These are phyloP conservation scores for Apiotrichum veenhuisii DNA, from an alignment of 1,284 basidiomycete species.

Conservation along the genomic window DNA sequence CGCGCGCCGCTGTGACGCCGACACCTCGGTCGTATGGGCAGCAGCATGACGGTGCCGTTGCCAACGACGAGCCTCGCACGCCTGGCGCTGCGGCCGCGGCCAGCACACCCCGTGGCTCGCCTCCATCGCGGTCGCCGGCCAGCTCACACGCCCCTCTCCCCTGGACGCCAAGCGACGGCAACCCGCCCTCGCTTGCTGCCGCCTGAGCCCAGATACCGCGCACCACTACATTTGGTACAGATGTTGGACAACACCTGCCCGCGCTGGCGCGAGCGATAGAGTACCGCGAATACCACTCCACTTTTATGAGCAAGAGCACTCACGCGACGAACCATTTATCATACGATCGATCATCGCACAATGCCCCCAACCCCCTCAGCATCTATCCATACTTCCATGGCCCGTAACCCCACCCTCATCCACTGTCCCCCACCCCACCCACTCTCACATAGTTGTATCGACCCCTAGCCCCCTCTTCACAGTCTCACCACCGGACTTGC, in stretches of 20 bases:
- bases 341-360: not conserved
- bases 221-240: too few species aligned
- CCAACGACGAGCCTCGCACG: not conserved
- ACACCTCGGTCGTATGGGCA: not conserved
- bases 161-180: not conserved
- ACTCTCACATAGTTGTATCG: too few species aligned
- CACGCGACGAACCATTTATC: too few species aligned
- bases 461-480: too few species aligned
- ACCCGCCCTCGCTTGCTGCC: not conserved
- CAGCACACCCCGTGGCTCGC: constrained; percentile 8
- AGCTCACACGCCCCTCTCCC: not conserved
- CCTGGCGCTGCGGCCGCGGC: constrained; percentile 1
- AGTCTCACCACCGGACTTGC: not conserved
- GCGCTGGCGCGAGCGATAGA: not conserved
- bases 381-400: too few species aligned
- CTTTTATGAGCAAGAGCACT: not conserved
- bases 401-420: too few species aligned
- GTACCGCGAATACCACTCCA: not conserved
- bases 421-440: too few species aligned
- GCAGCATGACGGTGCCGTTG: not conserved
- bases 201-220: not conserved
- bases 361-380: too few species aligned
- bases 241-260: not conserved
- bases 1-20: constrained; percentile 1
- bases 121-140: constrained; percentile 1